phyloP scores from a whole-genome alignment of 306 rosid genomes.

The Vigna trinervia region DNA sequence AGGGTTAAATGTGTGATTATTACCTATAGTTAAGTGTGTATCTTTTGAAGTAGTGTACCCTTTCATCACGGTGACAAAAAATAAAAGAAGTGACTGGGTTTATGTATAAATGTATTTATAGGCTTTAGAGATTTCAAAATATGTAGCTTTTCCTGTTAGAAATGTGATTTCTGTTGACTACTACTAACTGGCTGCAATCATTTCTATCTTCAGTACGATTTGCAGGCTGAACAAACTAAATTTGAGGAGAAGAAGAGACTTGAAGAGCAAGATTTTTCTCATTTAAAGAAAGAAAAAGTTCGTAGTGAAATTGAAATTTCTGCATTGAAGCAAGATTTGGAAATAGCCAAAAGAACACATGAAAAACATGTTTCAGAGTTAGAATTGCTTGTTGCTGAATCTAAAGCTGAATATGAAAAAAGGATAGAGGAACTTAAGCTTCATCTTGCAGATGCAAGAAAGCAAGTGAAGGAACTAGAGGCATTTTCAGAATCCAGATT shows the following conservation, averaged over 20 bases:
- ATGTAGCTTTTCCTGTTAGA: constrained; percentile 17
- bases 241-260: constrained; percentile 78
- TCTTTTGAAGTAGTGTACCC: constrained; percentile 23
- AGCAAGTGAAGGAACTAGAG: constrained; percentile 75
- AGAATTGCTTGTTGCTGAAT: constrained; percentile 71
- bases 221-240: constrained; percentile 72
- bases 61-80: constrained; percentile 18
- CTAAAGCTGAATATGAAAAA: constrained; percentile 63
- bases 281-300: constrained; percentile 72
- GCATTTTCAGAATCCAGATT: constrained; percentile 76
- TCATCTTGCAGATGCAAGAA: constrained; percentile 65
- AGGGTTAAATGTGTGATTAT: constrained; percentile 24
- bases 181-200: constrained; percentile 38
- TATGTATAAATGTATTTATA: constrained; percentile 17
- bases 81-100: constrained; percentile 26
- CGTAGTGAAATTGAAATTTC: constrained; percentile 66
- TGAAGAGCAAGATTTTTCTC: constrained; percentile 77
- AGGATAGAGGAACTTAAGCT: constrained; percentile 66
- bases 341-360: constrained; percentile 58
- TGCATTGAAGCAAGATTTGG: constrained; percentile 70
- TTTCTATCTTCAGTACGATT: constrained; percentile 44
- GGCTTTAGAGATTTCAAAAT: constrained; percentile 33
- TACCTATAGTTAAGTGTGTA: constrained; percentile 37
- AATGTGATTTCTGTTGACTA: constrained; percentile 29
- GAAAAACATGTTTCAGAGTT: constrained; percentile 64